phyloP scores from a whole-genome alignment of 768 basidiomycete genomes.

The Chalciporus sphaerocephalus region DNA sequence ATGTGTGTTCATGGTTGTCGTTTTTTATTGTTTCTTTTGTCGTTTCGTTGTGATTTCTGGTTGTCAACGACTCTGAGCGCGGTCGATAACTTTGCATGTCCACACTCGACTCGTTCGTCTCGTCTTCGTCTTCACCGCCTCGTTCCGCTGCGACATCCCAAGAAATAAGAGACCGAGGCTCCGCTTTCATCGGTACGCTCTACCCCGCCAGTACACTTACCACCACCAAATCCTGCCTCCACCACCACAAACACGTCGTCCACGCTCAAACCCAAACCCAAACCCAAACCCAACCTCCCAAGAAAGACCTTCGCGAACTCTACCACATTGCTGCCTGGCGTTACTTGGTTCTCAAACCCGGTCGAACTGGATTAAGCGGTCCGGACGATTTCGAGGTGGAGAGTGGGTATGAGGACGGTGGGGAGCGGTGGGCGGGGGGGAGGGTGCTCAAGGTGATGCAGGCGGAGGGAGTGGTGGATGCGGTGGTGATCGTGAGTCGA shows the following conservation, averaged over 20 bases:
- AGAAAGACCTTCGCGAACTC: conserved; percentile 41
- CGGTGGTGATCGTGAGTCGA: conserved; percentile 73
- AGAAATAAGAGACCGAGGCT: conserved; percentile 72
- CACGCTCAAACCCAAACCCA: conserved; percentile 44
- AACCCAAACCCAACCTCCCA: no score
- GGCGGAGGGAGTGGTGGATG: conserved; percentile 66
- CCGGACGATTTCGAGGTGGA: conserved; percentile 72
- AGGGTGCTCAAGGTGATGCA: conserved; percentile 66
- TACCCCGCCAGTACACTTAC: conserved; percentile 47
- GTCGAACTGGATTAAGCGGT: conserved; percentile 60
- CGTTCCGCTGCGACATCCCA: conserved; percentile 55
- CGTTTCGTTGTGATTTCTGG: no score
- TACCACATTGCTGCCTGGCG: conserved; percentile 80
- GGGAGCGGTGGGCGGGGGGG: conserved; percentile 67
- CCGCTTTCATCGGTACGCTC: conserved; percentile 64
- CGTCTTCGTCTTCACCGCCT: conserved; percentile 41
- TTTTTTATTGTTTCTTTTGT: not conserved
- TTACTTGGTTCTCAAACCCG: conserved; percentile 66
- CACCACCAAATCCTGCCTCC: conserved; percentile 2
- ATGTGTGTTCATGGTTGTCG: not conserved
- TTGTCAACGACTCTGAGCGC: no score
- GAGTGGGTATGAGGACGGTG: conserved; percentile 68
- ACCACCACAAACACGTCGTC: conserved; percentile 52
- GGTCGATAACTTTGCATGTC: conserved; percentile 27
- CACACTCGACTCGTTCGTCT: conserved; percentile 53